Conservation (phyloP, 1,284 basidiomycete genomes). For the Sporisorium graminicola region DNA sequence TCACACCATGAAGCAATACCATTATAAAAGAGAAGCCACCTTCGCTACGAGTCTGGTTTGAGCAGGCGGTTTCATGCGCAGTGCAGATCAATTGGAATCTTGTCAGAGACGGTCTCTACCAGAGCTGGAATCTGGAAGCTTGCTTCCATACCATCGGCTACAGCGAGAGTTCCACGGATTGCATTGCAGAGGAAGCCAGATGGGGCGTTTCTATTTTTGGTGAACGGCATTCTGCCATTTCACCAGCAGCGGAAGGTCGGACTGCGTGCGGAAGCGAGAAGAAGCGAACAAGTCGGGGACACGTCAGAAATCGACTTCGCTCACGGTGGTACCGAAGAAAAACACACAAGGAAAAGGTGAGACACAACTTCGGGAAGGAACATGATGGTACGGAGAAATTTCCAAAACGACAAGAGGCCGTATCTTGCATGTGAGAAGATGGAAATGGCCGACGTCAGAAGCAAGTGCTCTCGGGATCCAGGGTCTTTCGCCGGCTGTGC, state of each 20-base stretch:
- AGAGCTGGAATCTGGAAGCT: not conserved
- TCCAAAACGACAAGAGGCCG: not conserved
- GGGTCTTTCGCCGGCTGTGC: not conserved
- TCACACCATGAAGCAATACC: not conserved
- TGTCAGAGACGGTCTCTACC: not conserved
- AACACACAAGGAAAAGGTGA: not conserved
- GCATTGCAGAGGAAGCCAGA: not conserved
- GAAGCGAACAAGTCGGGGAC: not conserved
- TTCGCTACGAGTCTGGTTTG: too few species aligned
- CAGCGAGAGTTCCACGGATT: not conserved
- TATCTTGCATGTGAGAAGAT: slow-evolving; percentile 9
- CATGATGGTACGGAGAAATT: not conserved
- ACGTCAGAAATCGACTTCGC: not conserved
- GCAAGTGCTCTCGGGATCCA: not conserved
- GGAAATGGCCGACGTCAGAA: not conserved
- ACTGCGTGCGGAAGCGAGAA: not conserved
- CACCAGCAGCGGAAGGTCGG: slow-evolving; percentile 20
- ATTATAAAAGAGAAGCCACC: not conserved
- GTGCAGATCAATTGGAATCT: slow-evolving; percentile 23
- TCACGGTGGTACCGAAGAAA: too few species aligned
- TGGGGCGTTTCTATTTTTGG: slow-evolving; percentile 21
- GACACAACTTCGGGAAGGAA: not conserved
- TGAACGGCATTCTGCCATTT: slow-evolving; percentile 5
- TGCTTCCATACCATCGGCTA: not conserved
- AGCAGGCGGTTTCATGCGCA: slow-evolving; percentile 11